phyloP scores from a whole-genome alignment of 495 filamentous ascomycete genomes.

The Neurospora sp. region DNA sequence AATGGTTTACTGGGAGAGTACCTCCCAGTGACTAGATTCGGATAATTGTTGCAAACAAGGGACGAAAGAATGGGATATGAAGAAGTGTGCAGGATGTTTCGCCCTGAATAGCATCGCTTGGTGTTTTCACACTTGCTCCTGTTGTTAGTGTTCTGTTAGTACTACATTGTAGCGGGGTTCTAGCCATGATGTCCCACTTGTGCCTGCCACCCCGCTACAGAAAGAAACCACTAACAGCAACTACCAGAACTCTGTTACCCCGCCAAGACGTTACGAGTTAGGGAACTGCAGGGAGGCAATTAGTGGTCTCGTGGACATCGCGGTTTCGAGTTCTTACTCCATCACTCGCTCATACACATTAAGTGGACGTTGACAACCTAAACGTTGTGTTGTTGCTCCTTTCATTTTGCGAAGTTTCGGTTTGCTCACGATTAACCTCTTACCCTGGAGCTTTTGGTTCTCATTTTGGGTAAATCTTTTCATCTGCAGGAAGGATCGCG shows the following conservation, averaged over 20 bases:
- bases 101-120: background rate
- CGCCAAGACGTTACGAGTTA: background rate
- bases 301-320: background rate
- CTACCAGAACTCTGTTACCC: background rate
- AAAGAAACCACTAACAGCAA: background rate
- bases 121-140: background rate
- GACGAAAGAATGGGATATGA: background rate
- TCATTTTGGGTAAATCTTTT: background rate
- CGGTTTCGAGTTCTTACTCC: background rate
- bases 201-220: background rate
- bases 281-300: background rate
- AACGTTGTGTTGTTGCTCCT: background rate
- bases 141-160: background rate
- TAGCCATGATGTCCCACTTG: background rate
- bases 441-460: background rate
- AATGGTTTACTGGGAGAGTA: background rate
- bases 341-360: background rate
- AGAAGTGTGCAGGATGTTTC: background rate
- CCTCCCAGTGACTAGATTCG: background rate
- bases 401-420: background rate
- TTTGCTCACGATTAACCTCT: background rate
- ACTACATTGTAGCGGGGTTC: background rate
- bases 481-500: background rate
- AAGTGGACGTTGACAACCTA: background rate
- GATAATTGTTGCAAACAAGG: background rate